A percentile compares a stretch with the other conserved stretches of the same genome.
phyloP scores from a whole-genome alignment of 2,329 filamentous ascomycete species.

The Monosporascus sp. region DNA sequence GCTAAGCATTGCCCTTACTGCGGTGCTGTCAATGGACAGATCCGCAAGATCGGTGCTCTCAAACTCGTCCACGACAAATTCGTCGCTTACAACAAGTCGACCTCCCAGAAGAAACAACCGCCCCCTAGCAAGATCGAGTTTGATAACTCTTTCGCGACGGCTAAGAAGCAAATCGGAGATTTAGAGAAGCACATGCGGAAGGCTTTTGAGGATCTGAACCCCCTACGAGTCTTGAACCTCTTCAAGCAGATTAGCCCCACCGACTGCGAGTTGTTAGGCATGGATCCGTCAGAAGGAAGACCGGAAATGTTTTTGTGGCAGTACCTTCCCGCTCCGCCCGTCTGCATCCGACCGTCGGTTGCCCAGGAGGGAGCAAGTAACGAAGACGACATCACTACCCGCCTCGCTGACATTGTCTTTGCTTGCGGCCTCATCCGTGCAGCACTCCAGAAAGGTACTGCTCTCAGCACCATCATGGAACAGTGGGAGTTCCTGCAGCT shows the following conservation, averaged over 20 bases:
- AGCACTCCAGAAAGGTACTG: conserved; percentile 75
- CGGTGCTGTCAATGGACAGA: conserved; percentile 76
- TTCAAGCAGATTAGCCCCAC: conserved; percentile 81
- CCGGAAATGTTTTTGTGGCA: conserved; percentile 99
- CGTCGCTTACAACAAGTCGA: conserved; percentile 80
- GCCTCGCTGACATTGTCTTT: conserved; percentile 93
- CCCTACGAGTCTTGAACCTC: conserved; percentile 79
- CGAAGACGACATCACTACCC: conserved; percentile 94
- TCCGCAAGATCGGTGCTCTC: conserved; percentile 86
- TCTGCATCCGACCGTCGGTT: conserved; percentile 90
- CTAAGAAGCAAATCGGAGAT: conserved; percentile 71
- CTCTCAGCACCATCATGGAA: conserved; percentile 88
- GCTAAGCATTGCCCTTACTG: conserved; percentile 78
- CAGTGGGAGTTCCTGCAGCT: conserved; percentile 97
- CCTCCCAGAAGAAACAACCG: conserved; percentile 74
- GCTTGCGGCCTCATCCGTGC: conserved; percentile 83
- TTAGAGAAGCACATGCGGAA: conserved; percentile 88
- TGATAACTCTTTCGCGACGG: conserved; percentile 77
- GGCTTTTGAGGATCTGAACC: conserved; percentile 91
- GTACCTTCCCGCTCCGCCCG: conserved; percentile 86
- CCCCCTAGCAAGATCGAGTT: conserved; percentile 80
- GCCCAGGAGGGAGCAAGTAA: conserved; percentile 89
- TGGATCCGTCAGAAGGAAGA: conserved; percentile 78
- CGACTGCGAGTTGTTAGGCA: conserved; percentile 86
- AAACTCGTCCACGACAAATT: conserved; percentile 96